Evolutionary conservation across 495 filamentous ascomycete species (phyloP), one percentile per base, ranked within the genome.

Genomic region (Usnea hakonensis): DNA sequence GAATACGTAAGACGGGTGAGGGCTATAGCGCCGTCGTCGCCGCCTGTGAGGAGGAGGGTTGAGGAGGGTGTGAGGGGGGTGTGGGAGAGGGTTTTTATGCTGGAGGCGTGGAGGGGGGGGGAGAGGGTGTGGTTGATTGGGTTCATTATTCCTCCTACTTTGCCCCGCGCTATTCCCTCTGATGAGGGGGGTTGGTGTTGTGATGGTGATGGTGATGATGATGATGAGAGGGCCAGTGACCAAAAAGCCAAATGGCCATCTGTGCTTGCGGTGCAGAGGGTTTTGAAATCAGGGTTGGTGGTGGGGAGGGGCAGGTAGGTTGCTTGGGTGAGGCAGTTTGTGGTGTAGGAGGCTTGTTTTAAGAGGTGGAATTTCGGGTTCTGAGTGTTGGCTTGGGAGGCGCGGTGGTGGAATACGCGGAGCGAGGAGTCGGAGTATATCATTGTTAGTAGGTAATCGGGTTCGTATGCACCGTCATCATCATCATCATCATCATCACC

Each of bases 1-100:
- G 37, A 35, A 33, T 65, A 65, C 21, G 57, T 64, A 40, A 65
- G 33, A 30, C 56, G 74, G 1, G 84, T 80, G 13, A 93, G 67
- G 0, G 80, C 82, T 0, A 96, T 67, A 5, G 87, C 85, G 65
- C 91, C 91, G 67, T 95, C 92, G 65, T 97, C 92, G 7, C 92
- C 89, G 19, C 88, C 90, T 0, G 88, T 87, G n/a, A 86, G 70
- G 21, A 93, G 64, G 11, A 93, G 38, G 35, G 76, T 79, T 1
- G 67, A 60, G 0, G 60, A 60, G 3, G 67, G 61, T 7, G 79
- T 70, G 32, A 85, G 56, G 13, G 44, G 11, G 5, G 61, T 26
- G 19, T 62, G 33, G 33, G 75, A 74, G 5, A 87, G 72, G 4
- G 77, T 73, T 71, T 91, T 91, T 68, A 94, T 80, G 55, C 85